These are phyloP conservation scores for Aspergillus panamensis DNA, from an alignment of 495 filamentous ascomycete species.

Conservation along the genomic window DNA sequence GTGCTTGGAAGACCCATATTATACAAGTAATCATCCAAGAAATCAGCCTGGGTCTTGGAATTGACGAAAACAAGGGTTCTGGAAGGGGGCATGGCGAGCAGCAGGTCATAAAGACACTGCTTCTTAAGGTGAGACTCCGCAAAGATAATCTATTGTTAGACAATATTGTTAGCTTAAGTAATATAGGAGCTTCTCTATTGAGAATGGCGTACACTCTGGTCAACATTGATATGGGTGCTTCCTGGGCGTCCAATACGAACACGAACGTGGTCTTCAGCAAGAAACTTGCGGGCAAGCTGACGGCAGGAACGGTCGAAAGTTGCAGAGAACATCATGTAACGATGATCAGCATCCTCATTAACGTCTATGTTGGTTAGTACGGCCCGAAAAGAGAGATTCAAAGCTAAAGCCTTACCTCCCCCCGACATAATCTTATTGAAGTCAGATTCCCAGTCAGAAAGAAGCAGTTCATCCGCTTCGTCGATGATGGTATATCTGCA, in stretches of 20 bases:
- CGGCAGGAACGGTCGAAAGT: constrained; percentile 81
- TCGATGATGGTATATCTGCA: constrained; percentile 79
- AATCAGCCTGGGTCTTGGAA: constrained; percentile 66
- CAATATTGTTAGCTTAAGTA: not conserved
- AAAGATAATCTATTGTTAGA: constrained; percentile 50
- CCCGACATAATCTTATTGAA: constrained; percentile 70
- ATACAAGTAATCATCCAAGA: constrained; percentile 82
- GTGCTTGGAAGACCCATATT: constrained; percentile 74
- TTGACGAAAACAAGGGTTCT: constrained; percentile 95
- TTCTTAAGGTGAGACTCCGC: constrained; percentile 62
- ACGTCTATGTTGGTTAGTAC: constrained; percentile 37
- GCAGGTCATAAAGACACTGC: constrained; percentile 65
- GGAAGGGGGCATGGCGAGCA: constrained; percentile 61
- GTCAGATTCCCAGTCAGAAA: constrained; percentile 68
- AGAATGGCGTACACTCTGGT: constrained; percentile 51
- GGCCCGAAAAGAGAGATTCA: constrained; percentile 7
- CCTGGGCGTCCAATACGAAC: constrained; percentile 84
- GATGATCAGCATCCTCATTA: constrained; percentile 77
- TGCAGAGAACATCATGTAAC: constrained; percentile 91
- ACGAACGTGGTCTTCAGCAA: constrained; percentile 67
- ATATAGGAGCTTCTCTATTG: not conserved
- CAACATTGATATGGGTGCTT: constrained; percentile 71
- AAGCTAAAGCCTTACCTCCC: constrained; percentile 55
- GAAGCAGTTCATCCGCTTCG: constrained; percentile 90
- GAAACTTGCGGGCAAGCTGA: constrained; percentile 67